phyloP scores from a whole-genome alignment of 2,329 filamentous ascomycete species.

The Sarocladium kiliense region DNA sequence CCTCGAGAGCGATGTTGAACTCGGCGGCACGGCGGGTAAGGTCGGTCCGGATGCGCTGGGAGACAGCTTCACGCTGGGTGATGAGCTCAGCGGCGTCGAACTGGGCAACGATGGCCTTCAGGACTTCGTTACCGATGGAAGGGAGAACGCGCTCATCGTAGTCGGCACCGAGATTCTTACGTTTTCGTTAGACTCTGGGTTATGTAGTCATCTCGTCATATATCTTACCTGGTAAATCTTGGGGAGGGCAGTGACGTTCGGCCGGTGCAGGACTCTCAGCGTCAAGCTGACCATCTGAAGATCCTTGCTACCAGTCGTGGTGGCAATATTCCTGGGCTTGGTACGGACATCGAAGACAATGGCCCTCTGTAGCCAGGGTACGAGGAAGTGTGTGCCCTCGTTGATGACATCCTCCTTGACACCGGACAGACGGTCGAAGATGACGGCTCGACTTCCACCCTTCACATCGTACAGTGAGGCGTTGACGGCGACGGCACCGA shows the following conservation, averaged over 20 bases:
- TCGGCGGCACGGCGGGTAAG: slow-evolving; percentile 88
- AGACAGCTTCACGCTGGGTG: slow-evolving; percentile 96
- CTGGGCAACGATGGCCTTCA: slow-evolving; percentile 97
- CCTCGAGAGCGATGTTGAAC: slow-evolving; percentile 98
- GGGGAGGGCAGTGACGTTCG: slow-evolving; percentile 85
- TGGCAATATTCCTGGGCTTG: slow-evolving; percentile 94
- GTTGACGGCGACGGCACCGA: slow-evolving; percentile 63
- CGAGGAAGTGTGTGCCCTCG: slow-evolving; percentile 93
- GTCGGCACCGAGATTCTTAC: slow-evolving; percentile 88
- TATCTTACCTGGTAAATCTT: slow-evolving; percentile 90
- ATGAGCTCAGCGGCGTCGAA: slow-evolving; percentile 99
- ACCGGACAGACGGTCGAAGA: slow-evolving; percentile 90
- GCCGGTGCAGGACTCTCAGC: slow-evolving; percentile 87
- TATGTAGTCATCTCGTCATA: too few relatives aligned
- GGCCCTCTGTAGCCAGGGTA: slow-evolving; percentile 92
- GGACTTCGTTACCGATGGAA: slow-evolving; percentile 98
- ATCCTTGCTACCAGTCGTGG: slow-evolving; percentile 97
- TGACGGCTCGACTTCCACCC: slow-evolving; percentile 89
- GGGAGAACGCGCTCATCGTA: slow-evolving; percentile 98
- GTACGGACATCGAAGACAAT: slow-evolving; percentile 97
- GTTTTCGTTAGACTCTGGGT: slow-evolving; percentile 11
- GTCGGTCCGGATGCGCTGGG: slow-evolving; percentile 87
- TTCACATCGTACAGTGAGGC: slow-evolving; percentile 94
- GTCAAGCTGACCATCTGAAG: slow-evolving; percentile 99
- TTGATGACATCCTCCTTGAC: slow-evolving; percentile 90